These are phyloP conservation scores for Debaryomyces maramus DNA, from an alignment of 805 yeast genomes.

Conservation along the genomic window DNA sequence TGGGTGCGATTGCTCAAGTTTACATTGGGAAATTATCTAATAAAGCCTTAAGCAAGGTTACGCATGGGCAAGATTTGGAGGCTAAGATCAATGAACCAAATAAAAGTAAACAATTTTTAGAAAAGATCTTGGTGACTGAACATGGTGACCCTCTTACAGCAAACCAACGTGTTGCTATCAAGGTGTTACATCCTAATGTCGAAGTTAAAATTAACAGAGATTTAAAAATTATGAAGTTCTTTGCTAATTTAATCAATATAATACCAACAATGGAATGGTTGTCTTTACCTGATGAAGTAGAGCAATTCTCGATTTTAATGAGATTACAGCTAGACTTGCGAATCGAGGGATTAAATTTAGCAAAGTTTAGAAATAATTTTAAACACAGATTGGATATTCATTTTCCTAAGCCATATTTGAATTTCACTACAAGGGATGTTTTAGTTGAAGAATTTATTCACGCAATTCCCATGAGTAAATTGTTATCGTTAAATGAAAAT, in stretches of 20 bases:
- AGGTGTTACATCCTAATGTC: conserved; percentile 89
- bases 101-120: conserved; percentile 21
- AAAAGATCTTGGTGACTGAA: conserved; percentile 36
- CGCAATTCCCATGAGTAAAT: conserved; percentile 78
- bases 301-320: conserved; percentile 84
- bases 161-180: conserved; percentile 75
- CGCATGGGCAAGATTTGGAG: conserved; percentile 24
- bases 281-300: conserved; percentile 90
- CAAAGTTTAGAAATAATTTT: conserved; percentile 71
- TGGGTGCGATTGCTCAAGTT: conserved; percentile 99
- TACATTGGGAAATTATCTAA: conserved; percentile 67
- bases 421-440: conserved; percentile 65
- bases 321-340: conserved; percentile 83
- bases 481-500: conserved; percentile 52
- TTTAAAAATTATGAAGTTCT: conserved; percentile 75
- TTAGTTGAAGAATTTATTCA: conserved; percentile 82
- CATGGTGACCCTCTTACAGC: conserved; percentile 33
- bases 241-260: conserved; percentile 66
- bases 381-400: conserved; percentile 55
- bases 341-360: conserved; percentile 82
- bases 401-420: conserved; percentile 76
- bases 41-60: conserved; percentile 40
- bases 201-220: conserved; percentile 74
- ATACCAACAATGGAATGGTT: conserved; percentile 98
- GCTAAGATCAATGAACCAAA: conserved; percentile 13